phyloP scores from a whole-genome alignment of 2,329 filamentous ascomycete species.

The Xylariaceae sp. region DNA sequence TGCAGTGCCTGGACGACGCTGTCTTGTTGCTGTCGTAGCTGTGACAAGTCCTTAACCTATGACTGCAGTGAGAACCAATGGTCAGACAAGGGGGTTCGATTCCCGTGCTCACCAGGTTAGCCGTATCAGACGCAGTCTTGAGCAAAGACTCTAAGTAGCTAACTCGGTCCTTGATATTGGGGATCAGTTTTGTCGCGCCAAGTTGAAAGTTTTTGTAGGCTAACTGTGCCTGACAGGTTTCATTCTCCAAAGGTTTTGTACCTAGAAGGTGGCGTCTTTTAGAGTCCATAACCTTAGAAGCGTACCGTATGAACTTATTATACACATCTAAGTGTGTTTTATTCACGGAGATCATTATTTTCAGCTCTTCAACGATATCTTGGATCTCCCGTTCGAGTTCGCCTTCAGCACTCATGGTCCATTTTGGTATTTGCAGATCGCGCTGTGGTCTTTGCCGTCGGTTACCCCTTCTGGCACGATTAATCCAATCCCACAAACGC shows the following conservation, averaged over 20 bases:
- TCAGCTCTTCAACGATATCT: constrained; percentile 44
- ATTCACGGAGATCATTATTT: constrained; percentile 42
- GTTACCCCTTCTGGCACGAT: constrained; percentile 6
- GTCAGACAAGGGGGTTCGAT: not conserved
- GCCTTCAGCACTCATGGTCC: constrained; percentile 33
- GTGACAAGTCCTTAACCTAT: constrained; percentile 38
- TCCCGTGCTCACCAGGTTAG: not conserved
- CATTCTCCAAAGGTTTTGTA: too few species aligned
- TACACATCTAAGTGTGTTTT: constrained; percentile 33
- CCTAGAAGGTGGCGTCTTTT: too few species aligned
- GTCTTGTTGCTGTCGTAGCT: constrained; percentile 46
- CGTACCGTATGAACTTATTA: constrained; percentile 24
- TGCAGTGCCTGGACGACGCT: constrained; percentile 44
- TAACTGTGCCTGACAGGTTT: too few species aligned
- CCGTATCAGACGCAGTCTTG: not conserved
- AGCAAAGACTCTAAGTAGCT: constrained; percentile 8
- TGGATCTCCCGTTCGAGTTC: constrained; percentile 41
- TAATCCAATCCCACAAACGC: constrained; percentile 14
- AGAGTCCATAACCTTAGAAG: not conserved
- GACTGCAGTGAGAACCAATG: not conserved
- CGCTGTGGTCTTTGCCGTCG: not conserved
- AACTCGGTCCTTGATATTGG: constrained; percentile 17
- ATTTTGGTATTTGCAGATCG: constrained; percentile 2
- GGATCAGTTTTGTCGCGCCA: not conserved
- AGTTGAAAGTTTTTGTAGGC: not conserved